Evolutionary conservation across 257 asterid species (phyloP), one percentile per base, ranked within the genome.

Genomic region (Nicotiana undulata): DNA sequence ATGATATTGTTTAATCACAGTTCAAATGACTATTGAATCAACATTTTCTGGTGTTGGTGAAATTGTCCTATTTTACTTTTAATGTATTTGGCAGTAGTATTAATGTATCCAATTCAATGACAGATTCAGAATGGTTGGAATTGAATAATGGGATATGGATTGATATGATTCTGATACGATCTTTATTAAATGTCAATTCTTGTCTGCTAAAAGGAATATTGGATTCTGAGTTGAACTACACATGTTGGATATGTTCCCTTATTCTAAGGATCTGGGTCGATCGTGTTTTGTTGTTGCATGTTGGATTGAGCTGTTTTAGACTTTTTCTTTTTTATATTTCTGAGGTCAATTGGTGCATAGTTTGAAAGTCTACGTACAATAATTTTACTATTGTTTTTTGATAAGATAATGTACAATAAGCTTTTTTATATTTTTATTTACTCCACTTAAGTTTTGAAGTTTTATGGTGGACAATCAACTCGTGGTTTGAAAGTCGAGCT

Each of bases 131-230:
- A 65, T 81, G 86, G 87, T 87, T 87, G 88, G 89, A 85, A 81
- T 70, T 86, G 87, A 86, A 86, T 80, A 80, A 15, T 46, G 82
- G 44, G 85, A 82, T 83, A 68, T 82, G 58, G 61, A 76, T 81
- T 89, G 94, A 91, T 92, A 86, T 91, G 92, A 93, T 93, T 89
- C 94, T 18, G 97, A 93, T 93, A 81, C 85, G 92, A 60, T 77
- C 82, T 37, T 81, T 77, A 86, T 86, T 88, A 68, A 84, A 85
- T 88, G 90, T 84, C 89, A 88, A 87, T 77, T 91, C 89, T 86
- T 92, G 97, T 92, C 97, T 86, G 90, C 85, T 85, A 85, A 86
- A 90, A 87, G 89, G 90, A 87, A 85, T 85, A 89, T 88, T 84
- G 90, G 94, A 90, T 89, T 91, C 88, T 84, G 90, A 89, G 88